These are phyloP conservation scores for Nepenthes mirabilis DNA, from an alignment of 148 eudicot genomes.

Conservation along the genomic window DNA sequence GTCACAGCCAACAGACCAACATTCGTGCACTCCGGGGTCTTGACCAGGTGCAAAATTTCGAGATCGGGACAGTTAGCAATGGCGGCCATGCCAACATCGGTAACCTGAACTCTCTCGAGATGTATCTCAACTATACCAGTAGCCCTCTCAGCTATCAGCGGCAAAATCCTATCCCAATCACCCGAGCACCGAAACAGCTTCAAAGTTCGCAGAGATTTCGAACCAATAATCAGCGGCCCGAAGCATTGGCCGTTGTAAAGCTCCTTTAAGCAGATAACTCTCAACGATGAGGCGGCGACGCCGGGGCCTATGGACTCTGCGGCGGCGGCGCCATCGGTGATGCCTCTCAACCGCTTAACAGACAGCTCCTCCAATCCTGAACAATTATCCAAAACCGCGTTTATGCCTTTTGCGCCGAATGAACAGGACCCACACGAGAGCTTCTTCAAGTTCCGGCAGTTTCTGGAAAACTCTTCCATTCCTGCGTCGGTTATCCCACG, in stretches of 20 bases:
- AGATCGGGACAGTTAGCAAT: constrained; percentile 25
- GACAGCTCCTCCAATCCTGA: constrained; percentile 34
- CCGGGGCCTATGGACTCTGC: constrained; percentile 33
- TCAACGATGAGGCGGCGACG: constrained; percentile 17
- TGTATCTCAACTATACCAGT: constrained; percentile 31
- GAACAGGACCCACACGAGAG: constrained; percentile 35
- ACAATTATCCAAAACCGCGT: constrained; percentile 29
- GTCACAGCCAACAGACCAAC: constrained; percentile 31
- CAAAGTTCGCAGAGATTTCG: constrained; percentile 27
- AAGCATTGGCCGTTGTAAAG: constrained; percentile 44
- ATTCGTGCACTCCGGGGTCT: constrained; percentile 47
- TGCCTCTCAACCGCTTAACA: constrained; percentile 39
- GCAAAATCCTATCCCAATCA: constrained; percentile 39
- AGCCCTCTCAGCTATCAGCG: constrained; percentile 14
- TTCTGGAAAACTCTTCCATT: constrained; percentile 20
- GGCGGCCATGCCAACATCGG: constrained; percentile 30
- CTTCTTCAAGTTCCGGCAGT: constrained; percentile 34
- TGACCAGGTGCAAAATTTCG: constrained; percentile 40
- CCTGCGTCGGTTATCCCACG: constrained; percentile 34
- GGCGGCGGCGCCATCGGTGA: constrained; percentile 17
- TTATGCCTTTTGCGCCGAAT: constrained; percentile 43
- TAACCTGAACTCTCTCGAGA: constrained; percentile 49
- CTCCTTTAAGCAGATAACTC: constrained; percentile 33
- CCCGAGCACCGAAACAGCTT: constrained; percentile 37
- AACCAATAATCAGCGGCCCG: constrained; percentile 29